Conservation (phyloP, 352 stramenopile genomes). For the Pythium rhizo-oryzae region DNA sequence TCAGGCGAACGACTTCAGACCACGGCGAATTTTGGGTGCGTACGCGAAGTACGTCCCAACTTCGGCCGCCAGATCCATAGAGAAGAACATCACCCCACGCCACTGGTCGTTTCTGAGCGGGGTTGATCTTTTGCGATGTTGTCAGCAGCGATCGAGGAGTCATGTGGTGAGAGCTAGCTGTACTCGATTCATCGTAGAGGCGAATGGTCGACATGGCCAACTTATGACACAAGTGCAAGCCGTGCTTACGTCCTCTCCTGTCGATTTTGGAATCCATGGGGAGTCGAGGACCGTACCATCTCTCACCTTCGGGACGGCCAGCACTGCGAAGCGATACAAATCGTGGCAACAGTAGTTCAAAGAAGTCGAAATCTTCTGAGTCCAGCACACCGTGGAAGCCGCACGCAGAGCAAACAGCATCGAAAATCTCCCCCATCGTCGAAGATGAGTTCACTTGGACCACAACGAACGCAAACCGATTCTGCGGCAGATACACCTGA, state of each 20-base stretch:
- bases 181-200: conserved; percentile 87
- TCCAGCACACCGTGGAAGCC: conserved; percentile 76
- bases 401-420: conserved; percentile 74
- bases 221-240: conserved; percentile 86
- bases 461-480: conserved; percentile 82
- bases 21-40: conserved; percentile 76
- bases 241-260: conserved; percentile 60
- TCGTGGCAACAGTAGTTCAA: conserved; percentile 75
- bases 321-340: conserved; percentile 88
- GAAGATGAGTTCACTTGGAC: conserved; percentile 59
- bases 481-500: conserved; percentile 86
- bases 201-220: conserved; percentile 89
- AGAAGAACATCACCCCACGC: conserved; percentile 76
- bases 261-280: conserved; percentile 63
- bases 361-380: conserved; percentile 84
- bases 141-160: conserved; percentile 74
- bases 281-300: conserved; percentile 82
- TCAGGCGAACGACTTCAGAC: conserved; percentile 86
- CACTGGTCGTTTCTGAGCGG: conserved; percentile 78
- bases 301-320: conserved; percentile 77
- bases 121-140: conserved; percentile 78
- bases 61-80: conserved; percentile 75
- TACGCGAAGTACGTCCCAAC: conserved; percentile 84
- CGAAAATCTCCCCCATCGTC: conserved; percentile 76
- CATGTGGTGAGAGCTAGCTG: conserved; percentile 80